phyloP scores from a whole-genome alignment of 1,284 basidiomycete species.

The Athelia psychrophila region DNA sequence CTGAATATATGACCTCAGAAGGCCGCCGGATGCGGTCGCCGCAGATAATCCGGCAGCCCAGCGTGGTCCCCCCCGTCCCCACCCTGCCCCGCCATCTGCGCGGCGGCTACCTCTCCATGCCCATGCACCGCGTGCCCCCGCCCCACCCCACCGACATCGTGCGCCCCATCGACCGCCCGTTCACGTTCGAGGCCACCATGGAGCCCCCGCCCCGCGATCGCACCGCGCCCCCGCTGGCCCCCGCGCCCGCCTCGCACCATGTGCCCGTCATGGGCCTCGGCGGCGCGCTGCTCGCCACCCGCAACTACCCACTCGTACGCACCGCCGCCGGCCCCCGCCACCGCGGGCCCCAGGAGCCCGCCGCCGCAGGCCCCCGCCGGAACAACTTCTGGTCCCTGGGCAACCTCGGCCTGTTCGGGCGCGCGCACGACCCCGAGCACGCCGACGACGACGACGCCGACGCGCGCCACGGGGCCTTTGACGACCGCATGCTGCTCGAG shows the following conservation, averaged over 20 bases:
- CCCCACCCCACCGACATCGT: conserved; percentile 28
- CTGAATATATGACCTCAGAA: conserved; percentile 11
- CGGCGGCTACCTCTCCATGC: conserved; percentile 13
- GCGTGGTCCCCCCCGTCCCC: conserved; percentile 36
- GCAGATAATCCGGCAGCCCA: conserved; percentile 33
- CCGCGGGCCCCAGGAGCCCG: conserved; percentile 3
- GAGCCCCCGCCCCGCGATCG: conserved; percentile 13
- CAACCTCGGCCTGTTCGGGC: conserved; percentile 1
- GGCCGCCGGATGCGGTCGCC: conserved; percentile 36
- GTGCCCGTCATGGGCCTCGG: conserved; percentile 61
- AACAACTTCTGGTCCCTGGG: conserved; percentile 1
- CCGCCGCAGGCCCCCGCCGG: neutral
- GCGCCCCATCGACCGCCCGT: conserved; percentile 37
- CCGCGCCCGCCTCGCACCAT: conserved; percentile 51
- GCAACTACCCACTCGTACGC: conserved; percentile 29
- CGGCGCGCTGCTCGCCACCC: conserved; percentile 58
- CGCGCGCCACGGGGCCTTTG: conserved; percentile 7
- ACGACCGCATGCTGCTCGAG: neutral
- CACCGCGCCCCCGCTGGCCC: conserved; percentile 16
- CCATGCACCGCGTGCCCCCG: conserved; percentile 19
- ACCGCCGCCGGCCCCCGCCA: conserved; percentile 17
- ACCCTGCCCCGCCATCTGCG: conserved; percentile 30
- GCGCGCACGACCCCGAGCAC: neutral
- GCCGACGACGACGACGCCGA: conserved; percentile 3
- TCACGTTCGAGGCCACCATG: conserved; percentile 40